Percentiles rank a stretch among this genome's conserved stretches.
phyloP scores from a whole-genome alignment of 352 stramenopile genomes.

The Pilasporangium apinafurcum region DNA sequence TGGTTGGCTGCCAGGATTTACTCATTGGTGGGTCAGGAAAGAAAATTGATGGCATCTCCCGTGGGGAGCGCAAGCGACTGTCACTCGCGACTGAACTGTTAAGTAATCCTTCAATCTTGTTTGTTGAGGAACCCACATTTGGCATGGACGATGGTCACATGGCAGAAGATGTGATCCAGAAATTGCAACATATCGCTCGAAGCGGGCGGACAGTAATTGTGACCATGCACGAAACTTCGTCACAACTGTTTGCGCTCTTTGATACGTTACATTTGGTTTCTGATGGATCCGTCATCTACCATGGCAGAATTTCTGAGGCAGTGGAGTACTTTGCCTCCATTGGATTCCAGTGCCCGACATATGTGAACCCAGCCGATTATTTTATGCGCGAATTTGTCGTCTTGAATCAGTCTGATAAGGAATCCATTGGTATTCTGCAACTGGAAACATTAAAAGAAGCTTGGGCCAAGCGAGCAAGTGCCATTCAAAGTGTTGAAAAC shows the following conservation, averaged over 20 bases:
- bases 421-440: slow-evolving; percentile 12
- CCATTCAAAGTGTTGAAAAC: slow-evolving; percentile 1
- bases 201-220: slow-evolving; percentile 71
- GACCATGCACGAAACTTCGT: slow-evolving; percentile 83
- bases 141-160: slow-evolving; percentile 50
- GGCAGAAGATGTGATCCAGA: slow-evolving; percentile 39
- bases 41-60: slow-evolving; percentile 53
- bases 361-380: slow-evolving; percentile 43
- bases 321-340: slow-evolving; percentile 27
- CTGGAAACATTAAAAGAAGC: not conserved
- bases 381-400: slow-evolving; percentile 53
- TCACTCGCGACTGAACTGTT: slow-evolving; percentile 74
- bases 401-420: too few species aligned
- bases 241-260: slow-evolving; percentile 38
- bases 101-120: slow-evolving; percentile 62
- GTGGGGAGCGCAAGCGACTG: slow-evolving; percentile 76
- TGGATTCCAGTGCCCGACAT: slow-evolving; percentile 31
- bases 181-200: slow-evolving; percentile 58
- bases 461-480: not conserved
- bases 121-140: slow-evolving; percentile 77
- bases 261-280: slow-evolving; percentile 32
- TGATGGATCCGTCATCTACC: slow-evolving; percentile 32
- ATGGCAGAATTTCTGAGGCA: slow-evolving; percentile 23
- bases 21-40: slow-evolving; percentile 40
- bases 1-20: slow-evolving; percentile 39